Conservation (phyloP, 1,284 basidiomycete genomes). For the Ganoderma sinense region DNA sequence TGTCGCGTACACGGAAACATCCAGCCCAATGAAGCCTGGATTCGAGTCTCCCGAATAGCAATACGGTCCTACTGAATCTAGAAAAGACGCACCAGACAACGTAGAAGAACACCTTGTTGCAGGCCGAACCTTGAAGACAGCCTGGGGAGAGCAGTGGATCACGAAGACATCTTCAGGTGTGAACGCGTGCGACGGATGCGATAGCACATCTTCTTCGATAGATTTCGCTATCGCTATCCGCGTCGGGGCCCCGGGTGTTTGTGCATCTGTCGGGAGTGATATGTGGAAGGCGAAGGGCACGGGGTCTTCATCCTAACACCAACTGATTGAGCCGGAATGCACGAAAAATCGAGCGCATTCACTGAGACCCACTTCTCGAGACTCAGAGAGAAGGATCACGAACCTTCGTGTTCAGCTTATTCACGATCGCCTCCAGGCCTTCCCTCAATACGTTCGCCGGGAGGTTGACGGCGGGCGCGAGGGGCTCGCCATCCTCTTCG, state of each 20-base stretch:
- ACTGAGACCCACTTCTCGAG: slow-evolving; percentile 12
- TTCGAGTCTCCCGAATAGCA: neutral
- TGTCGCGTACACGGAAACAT: neutral
- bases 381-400: slow-evolving; percentile 31
- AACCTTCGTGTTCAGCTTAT: slow-evolving; percentile 82
- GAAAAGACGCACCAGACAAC: slow-evolving; percentile 69
- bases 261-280: slow-evolving; percentile 63
- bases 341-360: neutral
- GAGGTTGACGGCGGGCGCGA: slow-evolving; percentile 88
- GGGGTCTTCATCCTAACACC: slow-evolving; percentile 78
- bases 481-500: slow-evolving; percentile 80
- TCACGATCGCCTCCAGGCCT: slow-evolving; percentile 85
- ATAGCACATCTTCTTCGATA: slow-evolving; percentile 81
- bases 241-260: slow-evolving; percentile 67
- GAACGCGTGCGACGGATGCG: slow-evolving; percentile 74
- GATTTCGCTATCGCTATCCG: slow-evolving; percentile 83
- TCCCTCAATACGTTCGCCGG: slow-evolving; percentile 89
- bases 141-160: slow-evolving; percentile 92
- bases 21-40: neutral
- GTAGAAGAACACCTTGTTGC: slow-evolving; percentile 95
- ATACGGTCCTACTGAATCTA: neutral
- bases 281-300: slow-evolving; percentile 92
- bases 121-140: slow-evolving; percentile 93
- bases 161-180: slow-evolving; percentile 89
- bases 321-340: slow-evolving; percentile 5